Conservation (phyloP, 805 yeast genomes). For the Nakazawaea holstii region DNA sequence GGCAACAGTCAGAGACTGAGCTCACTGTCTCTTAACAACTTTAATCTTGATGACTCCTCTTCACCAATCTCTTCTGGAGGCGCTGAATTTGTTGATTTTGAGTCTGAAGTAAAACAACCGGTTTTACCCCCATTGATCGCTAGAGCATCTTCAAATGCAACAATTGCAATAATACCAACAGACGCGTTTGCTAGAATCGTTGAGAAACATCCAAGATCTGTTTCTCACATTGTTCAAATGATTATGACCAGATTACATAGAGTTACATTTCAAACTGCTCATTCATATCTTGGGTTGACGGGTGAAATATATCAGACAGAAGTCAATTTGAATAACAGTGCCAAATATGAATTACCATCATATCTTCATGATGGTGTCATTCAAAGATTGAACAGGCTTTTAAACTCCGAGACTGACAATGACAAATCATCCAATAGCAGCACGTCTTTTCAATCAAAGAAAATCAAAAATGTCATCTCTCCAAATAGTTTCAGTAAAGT, state of each 20-base stretch:
- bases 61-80: neutral
- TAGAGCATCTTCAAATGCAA: conserved; percentile 66
- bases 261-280: conserved; percentile 89
- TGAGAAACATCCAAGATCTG: conserved; percentile 74
- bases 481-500: neutral
- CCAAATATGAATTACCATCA: conserved; percentile 50
- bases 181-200: conserved; percentile 73
- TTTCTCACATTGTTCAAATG: conserved; percentile 93
- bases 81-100: neutral
- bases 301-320: conserved; percentile 78
- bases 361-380: conserved; percentile 57
- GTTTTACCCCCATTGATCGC: conserved; percentile 46
- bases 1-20: neutral
- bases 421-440: neutral
- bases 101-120: neutral
- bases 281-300: conserved; percentile 80
- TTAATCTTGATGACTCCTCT: conserved; percentile 13
- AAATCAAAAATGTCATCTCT: neutral
- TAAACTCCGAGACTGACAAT: neutral
- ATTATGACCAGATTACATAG: conserved; percentile 80
- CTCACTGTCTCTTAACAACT: conserved; percentile 13
- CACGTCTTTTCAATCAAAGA: neutral
- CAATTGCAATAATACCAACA: conserved; percentile 89
- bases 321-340: conserved; percentile 47
- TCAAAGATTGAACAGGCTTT: conserved; percentile 29